Evolutionary conservation across 306 rosid genomes (phyloP).

Genomic region (Inga leiocalycina): DNA sequence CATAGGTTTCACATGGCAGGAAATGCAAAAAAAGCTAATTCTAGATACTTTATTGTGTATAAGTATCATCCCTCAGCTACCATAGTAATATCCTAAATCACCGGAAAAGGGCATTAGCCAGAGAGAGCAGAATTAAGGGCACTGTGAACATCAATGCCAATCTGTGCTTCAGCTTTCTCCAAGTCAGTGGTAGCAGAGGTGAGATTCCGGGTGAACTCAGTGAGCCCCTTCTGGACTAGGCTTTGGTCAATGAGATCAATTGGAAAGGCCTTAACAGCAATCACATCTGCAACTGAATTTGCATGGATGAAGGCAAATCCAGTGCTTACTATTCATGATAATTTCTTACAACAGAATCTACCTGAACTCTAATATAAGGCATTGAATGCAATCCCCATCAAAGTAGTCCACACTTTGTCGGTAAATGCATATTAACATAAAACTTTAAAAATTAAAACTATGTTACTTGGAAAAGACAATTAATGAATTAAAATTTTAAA

Average conservation of each 20-base stretch:
- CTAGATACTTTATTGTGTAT: background rate
- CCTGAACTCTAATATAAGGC: background rate
- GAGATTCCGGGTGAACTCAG: background rate
- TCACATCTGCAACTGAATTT: slow-evolving; percentile 9
- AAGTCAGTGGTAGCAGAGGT: slow-evolving; percentile 1
- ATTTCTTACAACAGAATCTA: background rate
- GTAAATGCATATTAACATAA: background rate
- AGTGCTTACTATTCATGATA: background rate
- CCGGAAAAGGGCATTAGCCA: slow-evolving; percentile 31
- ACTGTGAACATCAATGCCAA: slow-evolving; percentile 62
- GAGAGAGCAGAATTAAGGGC: slow-evolving; percentile 54
- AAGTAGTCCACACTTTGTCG: background rate
- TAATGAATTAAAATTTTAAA: background rate
- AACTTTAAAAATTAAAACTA: background rate
- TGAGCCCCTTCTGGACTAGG: background rate
- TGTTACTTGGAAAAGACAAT: background rate
- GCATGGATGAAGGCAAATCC: slow-evolving; percentile 20
- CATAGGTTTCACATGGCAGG: background rate
- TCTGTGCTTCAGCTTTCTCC: slow-evolving; percentile 48
- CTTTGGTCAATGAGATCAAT: background rate
- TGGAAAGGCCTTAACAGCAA: background rate
- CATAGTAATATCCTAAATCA: background rate
- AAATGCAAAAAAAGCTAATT: background rate
- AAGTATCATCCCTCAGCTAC: background rate
- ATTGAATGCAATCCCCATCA: background rate